Percentiles rank a stretch among this genome's conserved stretches.
These are phyloP conservation scores for Torulaspora globosa DNA, from an alignment of 1,139 yeast genomes.

Conservation along the genomic window DNA sequence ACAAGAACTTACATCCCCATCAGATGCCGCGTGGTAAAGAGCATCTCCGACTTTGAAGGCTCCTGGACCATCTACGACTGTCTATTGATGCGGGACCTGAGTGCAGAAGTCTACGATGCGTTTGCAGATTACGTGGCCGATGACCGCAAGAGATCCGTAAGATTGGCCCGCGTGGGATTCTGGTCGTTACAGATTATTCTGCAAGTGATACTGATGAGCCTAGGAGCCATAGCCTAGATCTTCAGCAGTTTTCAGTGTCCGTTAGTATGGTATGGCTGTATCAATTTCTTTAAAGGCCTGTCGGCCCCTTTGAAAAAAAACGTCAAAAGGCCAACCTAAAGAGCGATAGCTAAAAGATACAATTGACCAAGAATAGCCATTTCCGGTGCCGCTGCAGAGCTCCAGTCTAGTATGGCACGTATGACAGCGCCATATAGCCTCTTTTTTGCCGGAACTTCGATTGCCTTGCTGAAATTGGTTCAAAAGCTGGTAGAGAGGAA, in stretches of 20 bases:
- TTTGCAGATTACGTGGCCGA: slow-evolving; percentile 85
- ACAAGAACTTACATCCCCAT: slow-evolving; percentile 86
- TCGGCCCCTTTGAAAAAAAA: slow-evolving; percentile 2
- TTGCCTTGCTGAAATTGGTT: slow-evolving; percentile 17
- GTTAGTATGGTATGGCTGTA: neutral
- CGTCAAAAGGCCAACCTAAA: neutral
- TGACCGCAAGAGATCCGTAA: slow-evolving; percentile 66
- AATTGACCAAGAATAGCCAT: neutral
- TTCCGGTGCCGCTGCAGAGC: neutral
- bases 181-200: slow-evolving; percentile 87
- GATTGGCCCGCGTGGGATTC: slow-evolving; percentile 82
- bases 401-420: neutral
- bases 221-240: slow-evolving; percentile 53
- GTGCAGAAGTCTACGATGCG: slow-evolving; percentile 85
- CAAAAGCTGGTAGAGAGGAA: slow-evolving; percentile 8
- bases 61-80: slow-evolving; percentile 96
- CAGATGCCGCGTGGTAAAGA: slow-evolving; percentile 77
- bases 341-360: neutral
- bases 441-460: slow-evolving; percentile 18
- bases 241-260: neutral
- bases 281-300: neutral
- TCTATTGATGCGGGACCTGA: slow-evolving; percentile 83
- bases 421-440: neutral
- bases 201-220: slow-evolving; percentile 75
- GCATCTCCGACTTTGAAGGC: slow-evolving; percentile 80